Evolutionary conservation across 805 yeast genomes (phyloP), one percentile per base, ranked within the genome.

Genomic region (Candida lessepsii): DNA sequence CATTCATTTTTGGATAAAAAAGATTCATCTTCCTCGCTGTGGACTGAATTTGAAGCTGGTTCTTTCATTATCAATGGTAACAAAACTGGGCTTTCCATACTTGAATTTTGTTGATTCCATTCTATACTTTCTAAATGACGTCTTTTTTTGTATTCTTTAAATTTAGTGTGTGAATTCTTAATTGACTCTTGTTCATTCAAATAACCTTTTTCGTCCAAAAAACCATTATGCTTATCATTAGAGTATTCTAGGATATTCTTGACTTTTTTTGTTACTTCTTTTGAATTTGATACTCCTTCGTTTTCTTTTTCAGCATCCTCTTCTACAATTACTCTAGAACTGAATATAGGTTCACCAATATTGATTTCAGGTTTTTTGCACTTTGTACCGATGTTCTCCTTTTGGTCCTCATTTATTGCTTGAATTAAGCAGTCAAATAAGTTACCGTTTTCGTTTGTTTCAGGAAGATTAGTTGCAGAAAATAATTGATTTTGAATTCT

Each of bases 271-370:
- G n/a, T n/a, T n/a, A n/a, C n/a, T n/a, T 9, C 8, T 20, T 5
- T 6, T 20, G 23, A 20, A 20, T 20, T 20, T 20, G 23, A 20
- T 20, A 9, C 9, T 20, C 23, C 8, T 21, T 35, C 32, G n/a
- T 35, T 35, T 27, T 18, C 31, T 15, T 15, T 24, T n/a, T 27
- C 39, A 15, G 10, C 19, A 10, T 39, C 34, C 21, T 31, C 40
- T 27, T 42, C 38, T 23, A 13, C 35, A 13, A 42, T 9, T 8
- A 42, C 23, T n/a, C 34, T 34, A n/a, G 47, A 43, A 20, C 49
- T 46, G 4, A 40, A 11, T 11, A 46, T 43, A 13, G 43, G 27
- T 17, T 35, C 34, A 25, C 27, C 36, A 14, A 23, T 29, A 8
- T 33, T 15, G n/a, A 45, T 32, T 10, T 30, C 24, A 9, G 38